Percentiles rank a stretch among this genome's conserved stretches.
Conservation (phyloP, 768 basidiomycete genomes). For the Cystobasidium ongulense region DNA sequence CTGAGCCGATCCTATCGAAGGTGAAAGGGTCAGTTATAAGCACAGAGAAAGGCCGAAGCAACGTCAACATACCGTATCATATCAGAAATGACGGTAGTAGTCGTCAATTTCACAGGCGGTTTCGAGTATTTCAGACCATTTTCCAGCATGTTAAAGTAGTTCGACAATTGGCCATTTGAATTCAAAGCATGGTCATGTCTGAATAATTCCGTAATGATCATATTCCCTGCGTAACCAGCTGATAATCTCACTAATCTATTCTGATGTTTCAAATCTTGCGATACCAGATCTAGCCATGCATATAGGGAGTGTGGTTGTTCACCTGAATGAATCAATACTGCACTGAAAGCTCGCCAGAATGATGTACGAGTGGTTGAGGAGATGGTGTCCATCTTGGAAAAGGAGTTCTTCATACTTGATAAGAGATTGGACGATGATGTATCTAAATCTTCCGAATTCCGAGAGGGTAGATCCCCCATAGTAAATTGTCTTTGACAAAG, state of each 20-base stretch:
- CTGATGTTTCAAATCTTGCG: neutral
- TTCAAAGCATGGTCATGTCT: neutral
- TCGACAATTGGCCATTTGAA: neutral
- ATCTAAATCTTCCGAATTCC: neutral
- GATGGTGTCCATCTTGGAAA: neutral
- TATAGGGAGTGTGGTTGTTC: neutral
- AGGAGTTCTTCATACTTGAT: neutral
- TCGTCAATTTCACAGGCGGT: neutral
- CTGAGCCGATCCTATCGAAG: neutral
- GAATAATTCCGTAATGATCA: neutral
- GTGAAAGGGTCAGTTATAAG: neutral
- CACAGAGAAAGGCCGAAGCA: neutral
- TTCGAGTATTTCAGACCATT: neutral
- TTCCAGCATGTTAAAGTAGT: neutral
- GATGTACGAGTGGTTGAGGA: neutral
- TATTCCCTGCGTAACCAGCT: neutral
- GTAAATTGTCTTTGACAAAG: neutral
- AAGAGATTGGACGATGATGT: neutral
- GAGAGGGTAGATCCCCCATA: neutral
- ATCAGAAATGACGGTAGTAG: neutral
- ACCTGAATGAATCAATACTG: neutral
- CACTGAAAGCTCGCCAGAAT: neutral
- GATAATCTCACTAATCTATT: neutral
- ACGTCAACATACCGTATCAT: neutral
- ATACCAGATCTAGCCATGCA: neutral